phyloP scores from a whole-genome alignment of 2,329 filamentous ascomycete species.

The Fusarium sp. region DNA sequence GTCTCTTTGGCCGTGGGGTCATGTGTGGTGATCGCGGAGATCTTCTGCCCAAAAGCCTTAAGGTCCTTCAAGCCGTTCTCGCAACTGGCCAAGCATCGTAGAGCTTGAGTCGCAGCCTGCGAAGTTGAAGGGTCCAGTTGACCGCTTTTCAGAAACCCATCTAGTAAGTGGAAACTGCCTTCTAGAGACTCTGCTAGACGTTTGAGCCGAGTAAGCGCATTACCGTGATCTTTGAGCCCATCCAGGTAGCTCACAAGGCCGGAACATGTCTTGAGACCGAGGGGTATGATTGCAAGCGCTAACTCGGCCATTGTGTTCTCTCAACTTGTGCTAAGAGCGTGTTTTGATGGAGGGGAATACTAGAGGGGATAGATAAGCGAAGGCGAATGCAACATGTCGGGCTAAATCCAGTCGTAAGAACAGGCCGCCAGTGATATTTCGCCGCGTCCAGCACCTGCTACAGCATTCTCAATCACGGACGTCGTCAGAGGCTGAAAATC shows the following conservation, averaged over 20 bases:
- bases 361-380: too few relatives aligned
- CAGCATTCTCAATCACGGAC: too few relatives aligned
- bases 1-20: background rate
- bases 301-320: background rate
- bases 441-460: too few relatives aligned
- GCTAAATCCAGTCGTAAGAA: too few relatives aligned
- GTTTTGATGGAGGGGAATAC: too few relatives aligned
- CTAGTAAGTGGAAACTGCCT: background rate
- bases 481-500: too few relatives aligned
- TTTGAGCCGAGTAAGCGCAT: background rate
- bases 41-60: background rate
- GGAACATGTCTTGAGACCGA: background rate
- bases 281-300: background rate
- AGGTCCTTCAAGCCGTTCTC: background rate
- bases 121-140: accelerated
- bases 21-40: background rate
- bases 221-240: background rate
- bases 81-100: accelerated
- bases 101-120: accelerated
- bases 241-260: background rate
- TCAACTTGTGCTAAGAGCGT: too few relatives aligned
- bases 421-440: too few relatives aligned
- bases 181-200: background rate
- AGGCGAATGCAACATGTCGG: too few relatives aligned
- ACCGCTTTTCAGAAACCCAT: accelerated